Percentiles rank a stretch among this genome's conserved stretches.
Evolutionary conservation across 202 grass and related monocot species (phyloP).

Genomic region (Thinopyrum obtusiflorum): DNA sequence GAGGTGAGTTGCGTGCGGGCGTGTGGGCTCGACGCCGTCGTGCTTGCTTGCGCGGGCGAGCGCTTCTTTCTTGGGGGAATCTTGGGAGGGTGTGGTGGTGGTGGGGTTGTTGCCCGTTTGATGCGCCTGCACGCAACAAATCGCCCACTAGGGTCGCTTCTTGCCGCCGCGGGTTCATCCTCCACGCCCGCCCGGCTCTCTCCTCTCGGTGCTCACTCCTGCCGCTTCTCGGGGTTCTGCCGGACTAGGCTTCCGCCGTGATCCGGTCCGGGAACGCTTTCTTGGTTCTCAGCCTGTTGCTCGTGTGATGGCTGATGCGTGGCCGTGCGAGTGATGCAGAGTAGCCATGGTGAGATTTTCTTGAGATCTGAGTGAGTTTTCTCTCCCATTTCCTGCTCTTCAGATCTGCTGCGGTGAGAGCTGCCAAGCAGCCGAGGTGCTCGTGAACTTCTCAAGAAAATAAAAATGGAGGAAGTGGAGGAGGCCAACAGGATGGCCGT

Average conservation of each 20-base stretch:
- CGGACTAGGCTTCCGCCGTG: constrained; percentile 14
- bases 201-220: not conserved
- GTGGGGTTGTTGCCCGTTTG: constrained; percentile 6
- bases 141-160: not conserved
- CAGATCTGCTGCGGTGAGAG: constrained; percentile 33
- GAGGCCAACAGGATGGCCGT: constrained; percentile 70
- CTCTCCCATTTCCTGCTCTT: not conserved
- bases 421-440: constrained; percentile 13
- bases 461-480: constrained; percentile 68
- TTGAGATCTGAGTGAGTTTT: constrained; percentile 29
- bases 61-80: constrained; percentile 29
- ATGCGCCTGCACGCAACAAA: constrained; percentile 39
- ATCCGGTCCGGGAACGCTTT: constrained; percentile 29
- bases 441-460: too few species aligned
- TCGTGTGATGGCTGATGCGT: not conserved
- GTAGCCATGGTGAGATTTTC: not conserved
- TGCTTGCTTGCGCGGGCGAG: not conserved
- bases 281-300: not conserved
- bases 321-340: not conserved
- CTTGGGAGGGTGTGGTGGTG: constrained; percentile 1
- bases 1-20: constrained; percentile 3
- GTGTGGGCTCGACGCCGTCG: not conserved
- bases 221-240: constrained; percentile 19
- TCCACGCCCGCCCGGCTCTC: not conserved
- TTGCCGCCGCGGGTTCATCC: not conserved